phyloP scores from a whole-genome alignment of 208 protist species.

The Leishmania braziliensis region DNA sequence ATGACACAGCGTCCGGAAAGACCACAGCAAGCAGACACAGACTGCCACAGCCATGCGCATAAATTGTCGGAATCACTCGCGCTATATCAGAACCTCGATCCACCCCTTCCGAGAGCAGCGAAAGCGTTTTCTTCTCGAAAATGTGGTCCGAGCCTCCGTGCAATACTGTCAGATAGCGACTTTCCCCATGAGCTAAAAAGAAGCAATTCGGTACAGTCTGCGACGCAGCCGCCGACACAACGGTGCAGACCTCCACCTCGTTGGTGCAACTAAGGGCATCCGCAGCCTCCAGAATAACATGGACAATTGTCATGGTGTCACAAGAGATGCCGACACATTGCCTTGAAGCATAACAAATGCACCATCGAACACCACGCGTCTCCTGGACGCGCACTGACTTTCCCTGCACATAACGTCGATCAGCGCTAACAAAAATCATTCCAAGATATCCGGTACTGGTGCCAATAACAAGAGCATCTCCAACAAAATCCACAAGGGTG shows the following conservation, averaged over 20 bases:
- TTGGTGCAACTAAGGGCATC: background rate
- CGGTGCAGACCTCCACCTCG: background rate
- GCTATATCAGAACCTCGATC: background rate
- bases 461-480: constrained; percentile 23
- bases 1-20: constrained; percentile 34
- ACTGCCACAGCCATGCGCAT: constrained; percentile 2
- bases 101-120: constrained; percentile 1
- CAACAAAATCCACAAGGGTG: constrained; percentile 29
- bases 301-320: background rate
- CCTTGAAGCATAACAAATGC: background rate
- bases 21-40: constrained; percentile 24
- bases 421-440: constrained; percentile 17
- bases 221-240: constrained; percentile 4
- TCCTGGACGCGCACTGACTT: constrained; percentile 11
- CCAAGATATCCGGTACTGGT: constrained; percentile 28
- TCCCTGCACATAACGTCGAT: constrained; percentile 3
- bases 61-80: background rate
- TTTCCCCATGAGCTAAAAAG: constrained; percentile 15
- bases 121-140: background rate
- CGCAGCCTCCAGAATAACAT: background rate
- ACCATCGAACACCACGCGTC: constrained; percentile 11
- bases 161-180: constrained; percentile 18
- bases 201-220: background rate
- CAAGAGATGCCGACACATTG: constrained; percentile 17
- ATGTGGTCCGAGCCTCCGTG: background rate